phyloP scores from a whole-genome alignment of 805 yeast species.

The Isabelozyma rhagii region DNA sequence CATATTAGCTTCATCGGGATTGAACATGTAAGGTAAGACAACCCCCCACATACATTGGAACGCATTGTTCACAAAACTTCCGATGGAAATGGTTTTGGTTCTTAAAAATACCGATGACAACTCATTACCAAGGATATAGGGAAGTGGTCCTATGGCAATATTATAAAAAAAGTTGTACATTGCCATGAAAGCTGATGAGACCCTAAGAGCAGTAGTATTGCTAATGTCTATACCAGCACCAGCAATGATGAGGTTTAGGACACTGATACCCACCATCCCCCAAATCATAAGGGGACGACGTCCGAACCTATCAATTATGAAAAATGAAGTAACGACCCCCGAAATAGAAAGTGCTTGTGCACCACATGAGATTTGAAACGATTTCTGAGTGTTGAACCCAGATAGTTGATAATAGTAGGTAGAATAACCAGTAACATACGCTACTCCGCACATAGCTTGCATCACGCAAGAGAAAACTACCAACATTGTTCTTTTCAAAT shows the following conservation, averaged over 20 bases:
- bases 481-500: slow-evolving; percentile 40
- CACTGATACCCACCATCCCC: slow-evolving; percentile 19
- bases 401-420: slow-evolving; percentile 26
- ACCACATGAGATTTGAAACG: slow-evolving; percentile 17
- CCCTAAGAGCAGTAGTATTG: slow-evolving; percentile 20
- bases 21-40: slow-evolving; percentile 45
- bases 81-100: slow-evolving; percentile 31
- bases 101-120: slow-evolving; percentile 31
- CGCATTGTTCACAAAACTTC: slow-evolving; percentile 11
- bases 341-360: slow-evolving; percentile 17
- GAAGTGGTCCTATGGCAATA: slow-evolving; percentile 35
- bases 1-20: slow-evolving; percentile 41
- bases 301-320: slow-evolving; percentile 23
- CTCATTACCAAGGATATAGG: slow-evolving; percentile 33
- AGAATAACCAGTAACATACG: slow-evolving; percentile 21
- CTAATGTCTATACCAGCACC: slow-evolving; percentile 15
- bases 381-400: slow-evolving; percentile 13
- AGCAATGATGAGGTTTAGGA: slow-evolving; percentile 21
- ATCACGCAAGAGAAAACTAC: slow-evolving; percentile 23
- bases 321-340: slow-evolving; percentile 18
- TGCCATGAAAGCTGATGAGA: slow-evolving; percentile 14
- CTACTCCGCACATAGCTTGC: slow-evolving; percentile 24
- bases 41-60: slow-evolving; percentile 27
- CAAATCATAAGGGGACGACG: slow-evolving; percentile 23
- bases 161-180: slow-evolving; percentile 24